Evolutionary conservation across 164 flowering plant genomes (phyloP).

Genomic region (Amborella trichopoda): DNA sequence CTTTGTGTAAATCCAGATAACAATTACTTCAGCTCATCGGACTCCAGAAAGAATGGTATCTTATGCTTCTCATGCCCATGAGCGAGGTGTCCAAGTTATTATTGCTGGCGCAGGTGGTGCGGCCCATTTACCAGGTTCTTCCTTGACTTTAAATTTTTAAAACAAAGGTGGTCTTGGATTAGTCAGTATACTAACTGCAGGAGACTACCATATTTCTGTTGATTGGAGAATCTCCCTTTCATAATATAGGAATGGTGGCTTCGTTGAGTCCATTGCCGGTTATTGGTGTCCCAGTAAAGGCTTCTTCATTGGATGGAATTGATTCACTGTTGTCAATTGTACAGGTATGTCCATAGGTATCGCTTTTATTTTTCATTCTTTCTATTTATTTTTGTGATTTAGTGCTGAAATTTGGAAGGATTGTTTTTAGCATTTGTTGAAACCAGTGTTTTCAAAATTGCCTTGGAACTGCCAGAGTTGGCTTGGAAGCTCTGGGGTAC

Average conservation of each 20-base stretch:
- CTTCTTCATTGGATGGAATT: slow-evolving; percentile 68
- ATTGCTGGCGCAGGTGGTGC: slow-evolving; percentile 99
- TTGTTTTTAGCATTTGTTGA: background rate
- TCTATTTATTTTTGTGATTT: background rate
- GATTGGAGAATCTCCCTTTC: background rate
- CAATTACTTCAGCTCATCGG: slow-evolving; percentile 93
- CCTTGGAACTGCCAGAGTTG: too few species aligned
- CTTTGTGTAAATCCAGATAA: slow-evolving; percentile 32
- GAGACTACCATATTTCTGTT: too few species aligned
- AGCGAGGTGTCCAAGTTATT: slow-evolving; percentile 71
- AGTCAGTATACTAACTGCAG: too few species aligned
- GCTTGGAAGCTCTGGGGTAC: too few species aligned
- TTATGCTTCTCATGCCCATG: slow-evolving; percentile 68
- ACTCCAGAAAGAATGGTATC: slow-evolving; percentile 86
- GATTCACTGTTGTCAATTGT: slow-evolving; percentile 93
- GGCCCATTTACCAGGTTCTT: slow-evolving; percentile 89
- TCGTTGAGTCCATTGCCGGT: slow-evolving; percentile 85
- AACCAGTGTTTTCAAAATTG: too few species aligned
- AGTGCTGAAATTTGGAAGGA: background rate
- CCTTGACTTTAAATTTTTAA: too few species aligned
- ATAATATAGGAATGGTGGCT: slow-evolving; percentile 87
- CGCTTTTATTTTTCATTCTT: too few species aligned
- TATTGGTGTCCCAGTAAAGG: slow-evolving; percentile 91
- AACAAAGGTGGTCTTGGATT: too few species aligned
- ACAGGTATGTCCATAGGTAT: slow-evolving; percentile 70